Conservation (phyloP, 495 filamentous ascomycete species). For the Clohesyomyces aquaticus region DNA sequence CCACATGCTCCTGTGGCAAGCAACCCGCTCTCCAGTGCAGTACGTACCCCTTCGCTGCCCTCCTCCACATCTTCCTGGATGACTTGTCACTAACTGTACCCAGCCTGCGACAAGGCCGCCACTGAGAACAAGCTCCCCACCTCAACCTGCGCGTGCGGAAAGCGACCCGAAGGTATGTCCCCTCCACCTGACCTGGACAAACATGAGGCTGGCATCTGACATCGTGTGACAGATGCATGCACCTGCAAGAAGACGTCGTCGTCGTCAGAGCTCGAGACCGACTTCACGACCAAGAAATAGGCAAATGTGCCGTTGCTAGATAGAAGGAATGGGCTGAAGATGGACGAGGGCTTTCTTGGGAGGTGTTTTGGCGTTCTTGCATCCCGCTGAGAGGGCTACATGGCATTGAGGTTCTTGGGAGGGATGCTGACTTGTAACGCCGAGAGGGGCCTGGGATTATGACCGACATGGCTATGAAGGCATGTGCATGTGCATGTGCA, state of each 20-base stretch:
- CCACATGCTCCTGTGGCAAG: slow-evolving; percentile 86
- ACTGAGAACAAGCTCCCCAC: slow-evolving; percentile 74
- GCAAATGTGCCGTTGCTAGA: neutral
- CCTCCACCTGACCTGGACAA: slow-evolving; percentile 4
- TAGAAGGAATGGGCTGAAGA: slow-evolving; percentile 1
- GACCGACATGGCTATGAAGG: neutral
- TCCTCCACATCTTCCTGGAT: neutral
- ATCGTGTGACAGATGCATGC: slow-evolving; percentile 64
- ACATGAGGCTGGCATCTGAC: slow-evolving; percentile 10
- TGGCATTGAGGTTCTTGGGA: neutral
- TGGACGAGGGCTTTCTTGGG: neutral
- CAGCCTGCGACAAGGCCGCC: slow-evolving; percentile 70
- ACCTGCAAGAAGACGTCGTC: slow-evolving; percentile 77
- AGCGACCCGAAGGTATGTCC: slow-evolving; percentile 67
- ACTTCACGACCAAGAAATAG: slow-evolving; percentile 72
- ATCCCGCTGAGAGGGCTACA: neutral
- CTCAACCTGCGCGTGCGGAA: slow-evolving; percentile 76
- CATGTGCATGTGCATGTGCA: neutral
- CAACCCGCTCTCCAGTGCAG: slow-evolving; percentile 81
- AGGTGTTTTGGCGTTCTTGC: slow-evolving; percentile 17
- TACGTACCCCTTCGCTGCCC: slow-evolving; percentile 25
- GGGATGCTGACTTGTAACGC: too few species aligned
- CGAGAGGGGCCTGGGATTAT: too few species aligned
- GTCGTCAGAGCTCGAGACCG: slow-evolving; percentile 67
- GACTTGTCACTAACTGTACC: slow-evolving; percentile 3